Evolutionary conservation across 202 grass and related monocot genomes (phyloP), one percentile per base, ranked within the genome.

Genomic region (Tripidium arundinaceum): DNA sequence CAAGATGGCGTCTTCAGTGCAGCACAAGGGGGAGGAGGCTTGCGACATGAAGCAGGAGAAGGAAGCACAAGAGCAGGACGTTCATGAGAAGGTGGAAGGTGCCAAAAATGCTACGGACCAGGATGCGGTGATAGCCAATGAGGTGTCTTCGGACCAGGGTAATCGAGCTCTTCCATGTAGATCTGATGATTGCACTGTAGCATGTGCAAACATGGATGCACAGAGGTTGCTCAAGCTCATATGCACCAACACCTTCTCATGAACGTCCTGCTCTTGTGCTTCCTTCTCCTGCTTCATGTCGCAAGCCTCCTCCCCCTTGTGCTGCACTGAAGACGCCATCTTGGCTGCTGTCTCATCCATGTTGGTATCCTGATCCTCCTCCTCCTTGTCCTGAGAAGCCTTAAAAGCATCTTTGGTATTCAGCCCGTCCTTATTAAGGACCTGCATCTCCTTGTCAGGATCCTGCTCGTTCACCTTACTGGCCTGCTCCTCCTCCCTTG

Each of bases 151-250:
- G 7, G 45, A 62, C 45, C 60, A 18, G 54, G 60, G 24, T 40
- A 40, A 15, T 62, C 15, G 3, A 3, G 7, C 18, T 67, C 41
- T 61, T 76, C 11, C 78, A 26, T 11, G 11, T 31, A 28, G 18
- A 24, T 13, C 14, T 14, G 69, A 74, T 54, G 5, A 68, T 62
- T 29, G 59, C 50, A 47, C 24, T 11, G n/a, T 25, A 15, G 66
- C 74, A n/a, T 84, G 69, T 1, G 14, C 43, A 66, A 40, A 12
- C 37, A 92, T 87, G 87, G 75, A 92, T 37, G 31, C 68, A 0
- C 15, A 40, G 27, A 77, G 28, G 25, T 59, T 87, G 31, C n/a
- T 69, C 45, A 58, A 73, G 9, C 55, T 92, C 57, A 8, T 92
- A 39, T 64, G 31, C 16, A 67, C 61, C 11, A 75, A 15, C 64